These are phyloP conservation scores for Diaporthe destruens DNA, from an alignment of 2,329 filamentous ascomycete genomes.

Conservation along the genomic window DNA sequence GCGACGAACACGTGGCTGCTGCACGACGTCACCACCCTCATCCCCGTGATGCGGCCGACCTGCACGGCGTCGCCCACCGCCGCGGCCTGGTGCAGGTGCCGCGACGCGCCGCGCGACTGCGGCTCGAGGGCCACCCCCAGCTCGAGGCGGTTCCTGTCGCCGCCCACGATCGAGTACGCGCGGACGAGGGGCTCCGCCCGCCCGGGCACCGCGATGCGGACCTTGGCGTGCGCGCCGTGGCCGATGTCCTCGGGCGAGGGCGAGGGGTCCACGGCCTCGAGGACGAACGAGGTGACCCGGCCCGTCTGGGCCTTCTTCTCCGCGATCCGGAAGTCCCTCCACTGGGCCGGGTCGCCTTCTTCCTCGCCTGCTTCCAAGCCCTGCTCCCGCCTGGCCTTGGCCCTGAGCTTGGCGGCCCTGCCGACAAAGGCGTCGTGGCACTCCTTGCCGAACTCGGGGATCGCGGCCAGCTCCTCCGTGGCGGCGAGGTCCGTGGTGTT, in stretches of 20 bases:
- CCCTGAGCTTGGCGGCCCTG: conserved; percentile 61
- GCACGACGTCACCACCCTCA: conserved; percentile 59
- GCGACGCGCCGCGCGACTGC: conserved; percentile 70
- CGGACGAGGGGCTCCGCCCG: conserved; percentile 65
- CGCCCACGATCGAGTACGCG: conserved; percentile 71
- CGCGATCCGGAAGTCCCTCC: conserved; percentile 62
- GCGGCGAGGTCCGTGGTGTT: conserved; percentile 63
- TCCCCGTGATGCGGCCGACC: conserved; percentile 64
- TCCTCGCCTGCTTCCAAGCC: conserved; percentile 43
- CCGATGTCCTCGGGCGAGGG: conserved; percentile 51
- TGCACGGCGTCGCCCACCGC: conserved; percentile 63
- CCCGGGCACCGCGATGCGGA: conserved; percentile 57
- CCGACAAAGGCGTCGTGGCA: conserved; percentile 61
- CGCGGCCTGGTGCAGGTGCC: conserved; percentile 65
- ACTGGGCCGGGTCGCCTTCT: conserved; percentile 48
- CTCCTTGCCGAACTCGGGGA: conserved; percentile 65
- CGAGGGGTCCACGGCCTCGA: conserved; percentile 59
- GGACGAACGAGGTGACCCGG: conserved; percentile 63
- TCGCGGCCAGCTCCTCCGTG: conserved; percentile 64
- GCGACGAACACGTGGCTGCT: conserved; percentile 73
- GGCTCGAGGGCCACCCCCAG: conserved; percentile 70
- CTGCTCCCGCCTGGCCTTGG: conserved; percentile 45
- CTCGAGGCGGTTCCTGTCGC: conserved; percentile 63
- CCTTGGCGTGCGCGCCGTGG: conserved; percentile 66
- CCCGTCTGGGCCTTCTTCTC: conserved; percentile 65